A percentile compares a stretch with the other conserved stretches of the same genome.
These are phyloP conservation scores for Pichia rugopelliculosa DNA, from an alignment of 805 yeast genomes.

Conservation along the genomic window DNA sequence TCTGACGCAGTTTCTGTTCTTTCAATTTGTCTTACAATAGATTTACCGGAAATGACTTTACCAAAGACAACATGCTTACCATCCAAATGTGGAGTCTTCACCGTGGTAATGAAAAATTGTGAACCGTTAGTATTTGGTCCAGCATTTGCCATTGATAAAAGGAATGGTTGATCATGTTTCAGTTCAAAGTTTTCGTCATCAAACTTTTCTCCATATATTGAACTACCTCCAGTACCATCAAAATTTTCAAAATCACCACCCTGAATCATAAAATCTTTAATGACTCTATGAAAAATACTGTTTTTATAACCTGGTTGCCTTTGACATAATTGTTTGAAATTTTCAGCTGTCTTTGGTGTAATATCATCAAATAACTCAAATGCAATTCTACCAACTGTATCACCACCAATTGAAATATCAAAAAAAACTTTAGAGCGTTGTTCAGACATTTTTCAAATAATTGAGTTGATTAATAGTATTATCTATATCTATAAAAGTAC, in stretches of 20 bases:
- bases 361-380: constrained; percentile 54
- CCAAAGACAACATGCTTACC: constrained; percentile 98
- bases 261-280: constrained; percentile 84
- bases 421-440: constrained; percentile 55
- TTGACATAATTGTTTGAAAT: constrained; percentile 81
- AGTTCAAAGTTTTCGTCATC: constrained; percentile 83
- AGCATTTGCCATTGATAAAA: constrained; percentile 94
- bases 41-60: constrained; percentile 74
- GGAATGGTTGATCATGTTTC: constrained; percentile 76
- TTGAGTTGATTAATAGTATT: too few species aligned
- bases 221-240: constrained; percentile 75
- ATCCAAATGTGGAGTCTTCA: constrained; percentile 87
- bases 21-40: constrained; percentile 73
- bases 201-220: constrained; percentile 76
- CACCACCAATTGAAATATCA: constrained; percentile 70
- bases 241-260: constrained; percentile 86
- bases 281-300: constrained; percentile 89
- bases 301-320: constrained; percentile 85
- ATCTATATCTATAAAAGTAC: too few species aligned
- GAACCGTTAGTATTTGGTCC: constrained; percentile 96
- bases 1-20: constrained; percentile 61
- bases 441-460: not conserved
- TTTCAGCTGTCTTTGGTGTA: constrained; percentile 85
- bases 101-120: constrained; percentile 91
- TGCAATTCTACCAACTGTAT: constrained; percentile 64